Conservation (phyloP, 345 rosid species). For the Lepidium didymum region DNA sequence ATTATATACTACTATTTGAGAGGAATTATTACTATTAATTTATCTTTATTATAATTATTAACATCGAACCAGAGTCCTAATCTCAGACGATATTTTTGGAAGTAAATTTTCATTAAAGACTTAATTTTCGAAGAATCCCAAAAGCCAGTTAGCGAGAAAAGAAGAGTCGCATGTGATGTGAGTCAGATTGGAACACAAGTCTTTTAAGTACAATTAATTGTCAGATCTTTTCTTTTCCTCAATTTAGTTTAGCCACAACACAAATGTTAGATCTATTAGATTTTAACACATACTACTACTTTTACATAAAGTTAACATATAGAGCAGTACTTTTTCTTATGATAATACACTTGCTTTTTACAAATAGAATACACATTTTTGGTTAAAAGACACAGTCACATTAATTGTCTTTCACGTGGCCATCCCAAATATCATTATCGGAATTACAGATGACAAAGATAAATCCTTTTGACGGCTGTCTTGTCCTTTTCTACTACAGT, state of each 20-base stretch:
- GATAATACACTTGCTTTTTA: background rate
- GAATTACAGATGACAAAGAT: background rate
- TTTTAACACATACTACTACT: too few relatives aligned
- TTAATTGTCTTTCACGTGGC: background rate
- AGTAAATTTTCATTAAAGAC: background rate
- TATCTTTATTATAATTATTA: too few relatives aligned
- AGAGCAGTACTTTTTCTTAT: background rate
- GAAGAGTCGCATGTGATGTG: conserved; percentile 27
- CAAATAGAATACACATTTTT: too few relatives aligned
- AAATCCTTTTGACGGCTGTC: background rate
- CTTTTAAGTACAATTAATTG: background rate
- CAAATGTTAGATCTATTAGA: background rate
- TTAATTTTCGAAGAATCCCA: too few relatives aligned
- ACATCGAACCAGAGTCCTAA: too few relatives aligned
- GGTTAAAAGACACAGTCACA: background rate
- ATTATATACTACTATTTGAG: background rate
- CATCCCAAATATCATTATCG: too few relatives aligned
- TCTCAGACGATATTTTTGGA: too few relatives aligned
- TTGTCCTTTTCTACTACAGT: background rate
- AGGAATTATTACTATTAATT: background rate
- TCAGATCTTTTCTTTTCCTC: conserved; percentile 10
- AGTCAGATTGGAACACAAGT: conserved; percentile 20
- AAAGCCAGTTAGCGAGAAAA: background rate
- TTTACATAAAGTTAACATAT: background rate
- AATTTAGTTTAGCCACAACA: background rate